Base-by-base conservation (phyloP, 208 protist species). In the Acanthamoeba sp. region DNA sequence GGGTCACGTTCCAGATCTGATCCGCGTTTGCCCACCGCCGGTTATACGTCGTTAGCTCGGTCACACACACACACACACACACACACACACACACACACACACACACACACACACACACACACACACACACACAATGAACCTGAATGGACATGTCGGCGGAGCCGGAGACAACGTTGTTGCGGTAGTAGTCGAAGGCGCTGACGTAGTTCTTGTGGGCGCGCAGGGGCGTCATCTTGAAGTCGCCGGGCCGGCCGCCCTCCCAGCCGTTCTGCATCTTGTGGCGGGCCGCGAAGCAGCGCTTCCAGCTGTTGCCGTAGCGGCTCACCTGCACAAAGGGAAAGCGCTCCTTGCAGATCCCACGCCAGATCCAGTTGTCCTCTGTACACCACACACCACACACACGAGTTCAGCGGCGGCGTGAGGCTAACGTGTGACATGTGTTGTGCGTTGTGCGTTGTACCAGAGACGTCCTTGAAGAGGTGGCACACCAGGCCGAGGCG, bases 341-440 rank as follows among this genome's bases (percentile, higher is more conserved):
- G 45, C 87, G 87, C 57, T 73, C 40, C 62, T 76, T 92, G 87
- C 87, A 92, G 55, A 78, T 42, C 62, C 38, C 55, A 34, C 87
- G 52, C 87, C 87, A 92, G 36, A 92, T 69, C 87, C 87, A 92
- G 57, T 55, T 92, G 62, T 92, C 87, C 36, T 92, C 87, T 76
- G 22, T 36, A 66, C 14, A 10, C 42, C 3, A 48, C 42, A 48
- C 42, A 10, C 3, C 42, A 48, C 42, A 48, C 42, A 10, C 42
- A 48, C 42, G 42, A 48, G 6, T 14, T 10, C 6, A 48, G n/a
- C n/a, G n/a, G n/a, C n/a, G n/a, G n/a, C n/a, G n/a, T n/a, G n/a
- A n/a, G n/a, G n/a, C n/a, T n/a, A n/a, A n/a, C n/a, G n/a, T n/a
- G n/a, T n/a, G n/a, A n/a, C n/a, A n/a, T n/a, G n/a, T n/a, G n/a